Conservation (phyloP, 2,329 filamentous ascomycete species). For the Mycocentrospora acerina region DNA sequence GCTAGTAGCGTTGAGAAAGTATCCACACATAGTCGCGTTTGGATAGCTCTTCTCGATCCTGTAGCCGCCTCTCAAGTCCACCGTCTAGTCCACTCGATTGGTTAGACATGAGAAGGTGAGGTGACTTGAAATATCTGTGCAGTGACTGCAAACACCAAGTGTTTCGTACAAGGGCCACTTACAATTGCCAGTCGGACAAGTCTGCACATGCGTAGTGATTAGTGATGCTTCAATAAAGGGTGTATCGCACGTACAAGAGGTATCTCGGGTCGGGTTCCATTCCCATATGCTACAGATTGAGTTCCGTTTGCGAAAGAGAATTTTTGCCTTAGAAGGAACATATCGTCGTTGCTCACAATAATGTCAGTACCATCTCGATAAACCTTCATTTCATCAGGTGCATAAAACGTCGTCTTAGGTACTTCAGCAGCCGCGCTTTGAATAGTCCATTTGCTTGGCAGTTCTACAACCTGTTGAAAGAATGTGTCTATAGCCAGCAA, state of each 20-base stretch:
- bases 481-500: constrained; percentile 6
- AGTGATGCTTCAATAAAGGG: too few species aligned
- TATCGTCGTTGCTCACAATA: neutral
- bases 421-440: constrained; percentile 8
- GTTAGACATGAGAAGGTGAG: constrained; percentile 13
- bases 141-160: constrained; percentile 27
- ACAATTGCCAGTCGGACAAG: constrained; percentile 33
- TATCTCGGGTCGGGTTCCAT: constrained; percentile 26
- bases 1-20: constrained; percentile 25
- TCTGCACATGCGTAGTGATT: too few species aligned
- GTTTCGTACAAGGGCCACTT: constrained; percentile 30
- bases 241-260: constrained; percentile 10
- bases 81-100: constrained; percentile 16
- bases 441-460: constrained; percentile 8
- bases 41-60: constrained; percentile 4
- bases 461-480: neutral
- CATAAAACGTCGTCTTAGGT: constrained; percentile 9
- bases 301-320: constrained; percentile 10
- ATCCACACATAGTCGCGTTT: constrained; percentile 25
- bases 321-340: neutral
- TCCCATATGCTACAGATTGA: constrained; percentile 17
- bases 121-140: constrained; percentile 10
- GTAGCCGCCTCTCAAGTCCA: constrained; percentile 1
- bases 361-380: neutral
- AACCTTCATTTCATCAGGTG: neutral